Evolutionary conservation across 164 flowering plant species (phyloP), one percentile per base, ranked within the genome.

Genomic region (Platanus orientalis): DNA sequence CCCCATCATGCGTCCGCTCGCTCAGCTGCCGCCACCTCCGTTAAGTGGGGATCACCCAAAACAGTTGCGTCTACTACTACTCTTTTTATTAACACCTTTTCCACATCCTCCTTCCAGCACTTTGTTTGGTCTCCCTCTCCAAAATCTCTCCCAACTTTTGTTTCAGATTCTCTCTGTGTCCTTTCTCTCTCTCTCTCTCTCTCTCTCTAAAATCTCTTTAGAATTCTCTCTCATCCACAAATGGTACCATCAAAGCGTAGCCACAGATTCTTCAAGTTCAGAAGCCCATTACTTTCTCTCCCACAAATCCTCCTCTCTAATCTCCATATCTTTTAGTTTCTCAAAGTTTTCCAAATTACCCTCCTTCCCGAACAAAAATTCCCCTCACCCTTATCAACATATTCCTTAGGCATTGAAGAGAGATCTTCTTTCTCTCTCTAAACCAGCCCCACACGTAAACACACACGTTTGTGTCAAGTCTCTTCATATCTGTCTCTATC

Each of bases 201-300:
- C 29, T 50, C 21, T 14, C 23, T 23, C 2, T 13, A 24, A 17
- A 5, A 9, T 60, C 51, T 28, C 53, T 44, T 28, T 61, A 34
- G 3, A 21, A 27, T 32, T 52, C 53, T 57, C 66, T 62, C 30
- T 49, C 71, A 25, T 14, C 78, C 80, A 69, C 83, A 80, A 78
- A 85, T 83, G 87, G 74, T 58, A 51, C 73, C 62, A 29, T 25
- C 76, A 62, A 81, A 72, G 71, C 78, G 79, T 60, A 67, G 81
- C 74, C 90, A 78, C 52, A 78, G 92, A 71, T 89, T 83, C 69
- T 86, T 89, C 86, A 86, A 89, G 53, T 89, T 84, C 70, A 86
- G 90, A 63, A 56, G 7, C 68, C 61, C 64, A 53, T 27, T 54
- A 20, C 26, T 57, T 52, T 57, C 61, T 27, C 27, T 45, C 13